Percentiles rank a stretch among this genome's conserved stretches.
phyloP scores from a whole-genome alignment of 2,329 filamentous ascomycete species.

The Nigrograna mackinnonii region DNA sequence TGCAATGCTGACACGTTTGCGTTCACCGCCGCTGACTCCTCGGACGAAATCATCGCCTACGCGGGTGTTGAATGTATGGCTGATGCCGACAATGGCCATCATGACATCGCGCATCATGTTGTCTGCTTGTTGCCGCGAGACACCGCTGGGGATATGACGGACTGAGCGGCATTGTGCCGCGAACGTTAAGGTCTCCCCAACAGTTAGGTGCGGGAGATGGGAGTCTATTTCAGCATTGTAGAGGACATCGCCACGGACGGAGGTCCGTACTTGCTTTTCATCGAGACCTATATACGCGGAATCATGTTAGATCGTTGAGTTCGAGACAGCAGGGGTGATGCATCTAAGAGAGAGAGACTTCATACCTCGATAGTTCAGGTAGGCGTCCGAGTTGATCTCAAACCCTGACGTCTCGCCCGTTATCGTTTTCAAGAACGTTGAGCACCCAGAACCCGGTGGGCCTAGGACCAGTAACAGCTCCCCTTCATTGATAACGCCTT shows the following conservation, averaged over 20 bases:
- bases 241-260: conserved; percentile 51
- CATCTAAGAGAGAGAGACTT: no score
- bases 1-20: conserved; percentile 71
- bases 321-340: no score
- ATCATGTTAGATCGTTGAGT: no score
- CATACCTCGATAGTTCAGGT: conserved; percentile 13
- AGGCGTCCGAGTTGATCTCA: no score
- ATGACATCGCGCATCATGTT: conserved; percentile 63
- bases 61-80: conserved; percentile 67
- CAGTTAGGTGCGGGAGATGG: conserved; percentile 56
- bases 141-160: conserved; percentile 35
- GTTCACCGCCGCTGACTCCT: conserved; percentile 69
- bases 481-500: conserved; percentile 67
- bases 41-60: conserved; percentile 69
- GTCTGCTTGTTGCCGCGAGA: conserved; percentile 46
- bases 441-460: conserved; percentile 58
- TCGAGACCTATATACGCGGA: no score
- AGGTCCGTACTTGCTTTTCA: no score
- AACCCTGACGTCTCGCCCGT: not conserved
- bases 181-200: conserved; percentile 58
- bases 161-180: conserved; percentile 60
- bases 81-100: conserved; percentile 42
- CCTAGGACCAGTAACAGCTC: conserved; percentile 46
- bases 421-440: conserved; percentile 42
- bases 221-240: conserved; percentile 47